phyloP scores from a whole-genome alignment of 768 basidiomycete genomes.

The Mycena polygramma region DNA sequence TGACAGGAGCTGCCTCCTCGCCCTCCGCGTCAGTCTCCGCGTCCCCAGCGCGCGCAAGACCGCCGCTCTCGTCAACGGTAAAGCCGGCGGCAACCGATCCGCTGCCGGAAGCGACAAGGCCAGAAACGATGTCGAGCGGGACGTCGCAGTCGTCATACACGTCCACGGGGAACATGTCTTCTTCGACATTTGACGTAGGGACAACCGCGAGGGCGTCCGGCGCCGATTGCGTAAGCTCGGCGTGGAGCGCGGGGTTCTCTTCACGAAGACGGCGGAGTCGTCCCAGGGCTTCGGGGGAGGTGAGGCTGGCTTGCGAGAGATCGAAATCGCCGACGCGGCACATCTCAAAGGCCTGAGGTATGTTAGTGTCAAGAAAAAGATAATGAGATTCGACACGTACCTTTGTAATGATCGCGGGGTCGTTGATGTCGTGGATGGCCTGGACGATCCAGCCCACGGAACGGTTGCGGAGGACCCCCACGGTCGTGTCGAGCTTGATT shows the following conservation, averaged over 20 bases:
- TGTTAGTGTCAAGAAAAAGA: no score
- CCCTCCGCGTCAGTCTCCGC: neutral
- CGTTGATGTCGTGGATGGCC: neutral
- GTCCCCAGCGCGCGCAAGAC: neutral
- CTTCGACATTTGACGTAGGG: neutral
- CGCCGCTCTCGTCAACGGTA: neutral
- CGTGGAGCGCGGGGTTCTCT: no score
- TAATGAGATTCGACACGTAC: neutral
- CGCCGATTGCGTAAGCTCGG: no score
- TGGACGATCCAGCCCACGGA: no score
- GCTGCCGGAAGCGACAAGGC: neutral
- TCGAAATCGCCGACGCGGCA: slow-evolving; percentile 10
- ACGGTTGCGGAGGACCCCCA: no score
- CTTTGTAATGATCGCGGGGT: neutral
- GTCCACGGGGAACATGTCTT: neutral
- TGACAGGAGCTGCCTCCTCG: neutral
- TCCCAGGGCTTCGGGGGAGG: slow-evolving; percentile 5
- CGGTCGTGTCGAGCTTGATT: no score
- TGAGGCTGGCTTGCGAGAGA: slow-evolving; percentile 10
- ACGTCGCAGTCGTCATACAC: slow-evolving; percentile 31
- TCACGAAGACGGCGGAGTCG: no score
- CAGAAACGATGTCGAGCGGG: slow-evolving; percentile 20
- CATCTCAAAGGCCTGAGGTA: slow-evolving; percentile 22
- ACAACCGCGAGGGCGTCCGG: no score
- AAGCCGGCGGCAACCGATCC: neutral